A percentile compares a stretch with the other conserved stretches of the same genome.
Conservation (phyloP, 495 filamentous ascomycete species). For the Penicillium paxilli region DNA sequence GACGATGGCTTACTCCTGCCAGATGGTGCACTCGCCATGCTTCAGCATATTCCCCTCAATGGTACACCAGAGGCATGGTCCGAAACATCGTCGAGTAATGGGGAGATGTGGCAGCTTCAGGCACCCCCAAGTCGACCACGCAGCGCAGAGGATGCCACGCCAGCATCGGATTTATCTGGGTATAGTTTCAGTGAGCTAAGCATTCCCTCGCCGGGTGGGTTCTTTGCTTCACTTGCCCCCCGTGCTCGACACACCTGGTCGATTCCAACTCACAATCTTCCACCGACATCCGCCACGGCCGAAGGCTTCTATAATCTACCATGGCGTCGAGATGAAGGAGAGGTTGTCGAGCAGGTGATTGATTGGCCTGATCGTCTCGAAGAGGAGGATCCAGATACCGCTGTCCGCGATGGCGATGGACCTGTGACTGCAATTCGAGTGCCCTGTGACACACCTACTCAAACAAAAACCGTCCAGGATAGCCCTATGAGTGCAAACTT, state of each 20-base stretch:
- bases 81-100: constrained; percentile 47
- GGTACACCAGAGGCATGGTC: constrained; percentile 45
- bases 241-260: constrained; percentile 78
- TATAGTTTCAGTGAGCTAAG: constrained; percentile 69
- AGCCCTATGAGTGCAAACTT: constrained; percentile 34
- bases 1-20: constrained; percentile 72
- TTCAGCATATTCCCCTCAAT: constrained; percentile 70
- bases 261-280: constrained; percentile 43
- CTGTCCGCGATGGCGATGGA: constrained; percentile 51
- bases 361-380: constrained; percentile 55
- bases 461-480: constrained; percentile 14
- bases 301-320: constrained; percentile 83
- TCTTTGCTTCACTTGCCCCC: constrained; percentile 79
- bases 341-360: constrained; percentile 67
- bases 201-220: constrained; percentile 86
- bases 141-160: constrained; percentile 46
- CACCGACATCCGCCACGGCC: constrained; percentile 75
- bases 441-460: constrained; percentile 26
- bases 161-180: constrained; percentile 46
- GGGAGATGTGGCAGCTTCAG: constrained; percentile 47
- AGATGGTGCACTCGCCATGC: constrained; percentile 71
- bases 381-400: constrained; percentile 43
- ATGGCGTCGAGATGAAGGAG: constrained; percentile 54
- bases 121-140: constrained; percentile 30
- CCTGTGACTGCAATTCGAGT: constrained; percentile 63